Evolutionary conservation across 192 early-diverging fungal genomes (phyloP).

Genomic region (Cladochytrium replicatum): DNA sequence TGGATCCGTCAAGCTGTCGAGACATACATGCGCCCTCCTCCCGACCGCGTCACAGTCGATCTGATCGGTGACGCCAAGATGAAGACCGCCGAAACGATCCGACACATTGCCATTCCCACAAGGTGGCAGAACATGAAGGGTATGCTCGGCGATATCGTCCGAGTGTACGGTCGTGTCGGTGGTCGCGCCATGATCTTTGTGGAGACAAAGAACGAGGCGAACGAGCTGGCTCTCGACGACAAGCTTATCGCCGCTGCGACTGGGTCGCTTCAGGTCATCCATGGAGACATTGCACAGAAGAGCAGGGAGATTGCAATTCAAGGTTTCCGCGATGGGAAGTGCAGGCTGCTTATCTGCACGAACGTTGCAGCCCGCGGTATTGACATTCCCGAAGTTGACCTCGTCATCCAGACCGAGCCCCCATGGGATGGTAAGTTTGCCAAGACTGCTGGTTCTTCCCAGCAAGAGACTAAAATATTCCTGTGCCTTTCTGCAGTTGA

Average conservation of each 20-base stretch:
- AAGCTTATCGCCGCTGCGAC: constrained; percentile 61
- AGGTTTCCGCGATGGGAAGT: constrained; percentile 77
- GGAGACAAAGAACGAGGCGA: constrained; percentile 86
- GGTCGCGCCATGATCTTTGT: constrained; percentile 89
- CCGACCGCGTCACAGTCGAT: constrained; percentile 58
- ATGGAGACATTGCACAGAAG: constrained; percentile 76
- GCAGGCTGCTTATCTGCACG: constrained; percentile 78
- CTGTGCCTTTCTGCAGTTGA: constrained; percentile 39
- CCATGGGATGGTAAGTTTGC: constrained; percentile 85
- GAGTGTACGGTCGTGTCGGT: constrained; percentile 67
- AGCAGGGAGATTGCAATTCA: constrained; percentile 71
- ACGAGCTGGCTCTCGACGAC: constrained; percentile 66
- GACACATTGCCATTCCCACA: constrained; percentile 75
- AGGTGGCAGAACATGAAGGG: constrained; percentile 83
- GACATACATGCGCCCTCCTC: constrained; percentile 38
- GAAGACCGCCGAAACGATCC: constrained; percentile 81
- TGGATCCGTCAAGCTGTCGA: constrained; percentile 55
- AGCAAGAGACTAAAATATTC: not conserved
- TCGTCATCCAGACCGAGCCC: constrained; percentile 94
- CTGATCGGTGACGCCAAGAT: constrained; percentile 75
- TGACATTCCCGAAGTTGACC: constrained; percentile 92
- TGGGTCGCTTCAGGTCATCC: constrained; percentile 75
- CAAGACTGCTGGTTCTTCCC: not conserved
- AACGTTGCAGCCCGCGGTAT: constrained; percentile 93
- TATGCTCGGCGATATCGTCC: constrained; percentile 88